Base-by-base conservation (phyloP, 345 rosid genomes). In the Lumnitzera racemosa region DNA sequence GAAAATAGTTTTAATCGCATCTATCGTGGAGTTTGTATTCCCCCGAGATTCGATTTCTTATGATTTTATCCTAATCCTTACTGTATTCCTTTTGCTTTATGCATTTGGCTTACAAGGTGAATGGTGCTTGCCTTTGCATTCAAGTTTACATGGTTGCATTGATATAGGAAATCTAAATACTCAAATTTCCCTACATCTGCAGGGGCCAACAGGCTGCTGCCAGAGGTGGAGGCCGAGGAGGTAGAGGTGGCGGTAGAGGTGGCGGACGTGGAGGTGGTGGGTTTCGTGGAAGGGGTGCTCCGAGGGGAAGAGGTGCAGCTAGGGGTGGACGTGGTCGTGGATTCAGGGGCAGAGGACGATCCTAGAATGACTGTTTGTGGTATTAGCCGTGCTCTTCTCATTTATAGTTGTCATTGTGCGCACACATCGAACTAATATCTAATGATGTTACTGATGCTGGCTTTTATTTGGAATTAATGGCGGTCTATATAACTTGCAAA, bases 331-430 rank as follows among this genome's bases (percentile, higher is more conserved):
- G 84, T 23, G 81, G 91, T 23, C 54, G 72, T 14, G 95, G 84
- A 55, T 83, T 82, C 67, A 71, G 95, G 78, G 97, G 95, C 49
- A 69, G 87, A 67, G 86, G 97, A 53, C 68, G 80, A 59, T 78
- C 7, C 2, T 81, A 80, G 81, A 66, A 62, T 31, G 41, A 24
- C 55, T 53, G 50, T 61, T 14, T 66, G 78, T 78, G 46, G 61
- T 48, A 29, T 49, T 36, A 43, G 25, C 29, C 51, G 55, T 65
- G 63, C 53, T 65, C 55, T 54, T 61, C 12, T 66, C 56, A 47
- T 47, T 61, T 47, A 15, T 15, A 62, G 46, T 58, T 55, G 64
- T 65, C 59, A 47, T 65, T 61, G 5, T 62, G 46, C 17, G 46
- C 17, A 11, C 16, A 13, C 46, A 23, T 4, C 53, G 46, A 25